These are phyloP conservation scores for Boletus vermiculosoides DNA, from an alignment of 768 basidiomycete genomes.

Conservation along the genomic window DNA sequence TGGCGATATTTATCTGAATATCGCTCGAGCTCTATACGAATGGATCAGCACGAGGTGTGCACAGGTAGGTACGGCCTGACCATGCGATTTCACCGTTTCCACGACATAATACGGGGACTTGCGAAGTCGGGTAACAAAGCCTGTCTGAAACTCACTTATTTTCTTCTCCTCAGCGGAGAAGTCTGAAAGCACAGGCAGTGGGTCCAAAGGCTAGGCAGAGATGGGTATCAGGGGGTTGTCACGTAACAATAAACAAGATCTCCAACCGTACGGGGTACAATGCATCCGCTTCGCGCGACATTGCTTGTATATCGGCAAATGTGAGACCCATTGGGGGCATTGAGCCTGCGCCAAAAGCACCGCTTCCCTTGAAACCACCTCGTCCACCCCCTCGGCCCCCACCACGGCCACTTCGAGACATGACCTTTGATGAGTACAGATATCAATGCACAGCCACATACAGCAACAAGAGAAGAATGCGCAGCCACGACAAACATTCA, in stretches of 20 bases:
- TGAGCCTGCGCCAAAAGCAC: conserved; percentile 34
- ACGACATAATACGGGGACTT: conserved; percentile 74
- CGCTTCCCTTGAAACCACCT: conserved; percentile 56
- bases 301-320: conserved; percentile 73
- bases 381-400: conserved; percentile 55
- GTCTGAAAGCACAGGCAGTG: conserved; percentile 66
- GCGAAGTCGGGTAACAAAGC: conserved; percentile 61
- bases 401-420: conserved; percentile 54
- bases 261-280: conserved; percentile 72
- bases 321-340: conserved; percentile 77
- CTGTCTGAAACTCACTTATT: conserved; percentile 65
- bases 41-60: neutral
- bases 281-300: conserved; percentile 73
- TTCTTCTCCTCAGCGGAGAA: conserved; percentile 62
- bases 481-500: conserved; percentile 6
- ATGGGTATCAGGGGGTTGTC: conserved; percentile 19
- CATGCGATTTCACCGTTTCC: conserved; percentile 66
- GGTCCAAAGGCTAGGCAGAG: conserved; percentile 53
- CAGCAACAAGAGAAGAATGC: neutral
- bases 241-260: conserved; percentile 18
- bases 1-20: conserved; percentile 85
- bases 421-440: conserved; percentile 20
- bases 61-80: conserved; percentile 27
- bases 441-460: conserved; percentile 11
- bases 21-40: conserved; percentile 60